A percentile compares a stretch with the other conserved stretches of the same genome.
These are phyloP conservation scores for Pulveroboletus frians DNA, from an alignment of 768 basidiomycete species.

Conservation along the genomic window DNA sequence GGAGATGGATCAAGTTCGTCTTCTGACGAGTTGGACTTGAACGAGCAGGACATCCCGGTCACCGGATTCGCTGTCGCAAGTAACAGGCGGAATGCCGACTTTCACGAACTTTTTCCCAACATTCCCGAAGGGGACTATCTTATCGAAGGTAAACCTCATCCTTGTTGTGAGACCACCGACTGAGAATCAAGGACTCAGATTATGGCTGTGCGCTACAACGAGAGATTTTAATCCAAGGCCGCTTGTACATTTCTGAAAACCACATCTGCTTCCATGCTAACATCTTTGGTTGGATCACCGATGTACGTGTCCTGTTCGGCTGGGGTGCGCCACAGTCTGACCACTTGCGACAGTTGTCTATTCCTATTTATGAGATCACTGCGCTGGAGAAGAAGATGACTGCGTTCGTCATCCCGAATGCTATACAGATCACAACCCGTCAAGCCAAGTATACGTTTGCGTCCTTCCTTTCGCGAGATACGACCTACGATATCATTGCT, in stretches of 20 bases:
- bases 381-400: conserved; percentile 96
- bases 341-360: conserved; percentile 53
- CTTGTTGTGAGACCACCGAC: not conserved
- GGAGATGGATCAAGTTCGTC: conserved; percentile 30
- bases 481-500: conserved; percentile 90
- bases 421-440: conserved; percentile 82
- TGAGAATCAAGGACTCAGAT: conserved; percentile 45
- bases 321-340: conserved; percentile 5
- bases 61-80: conserved; percentile 98
- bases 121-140: conserved; percentile 96
- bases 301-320: conserved; percentile 50
- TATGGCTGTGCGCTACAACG: conserved; percentile 96
- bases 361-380: conserved; percentile 84
- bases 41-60: conserved; percentile 73
- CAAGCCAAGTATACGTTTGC: conserved; percentile 89
- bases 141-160: conserved; percentile 74
- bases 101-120: conserved; percentile 85
- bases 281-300: conserved; percentile 98
- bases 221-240: conserved; percentile 94
- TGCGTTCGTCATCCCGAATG: conserved; percentile 95
- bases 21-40: conserved; percentile 32
- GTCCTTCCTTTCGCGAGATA: conserved; percentile 93
- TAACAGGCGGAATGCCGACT: conserved; percentile 89
- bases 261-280: conserved; percentile 99
- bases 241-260: conserved; percentile 96